Conservation (phyloP, 176 grass and related monocot species). For the Poa pratensis region DNA sequence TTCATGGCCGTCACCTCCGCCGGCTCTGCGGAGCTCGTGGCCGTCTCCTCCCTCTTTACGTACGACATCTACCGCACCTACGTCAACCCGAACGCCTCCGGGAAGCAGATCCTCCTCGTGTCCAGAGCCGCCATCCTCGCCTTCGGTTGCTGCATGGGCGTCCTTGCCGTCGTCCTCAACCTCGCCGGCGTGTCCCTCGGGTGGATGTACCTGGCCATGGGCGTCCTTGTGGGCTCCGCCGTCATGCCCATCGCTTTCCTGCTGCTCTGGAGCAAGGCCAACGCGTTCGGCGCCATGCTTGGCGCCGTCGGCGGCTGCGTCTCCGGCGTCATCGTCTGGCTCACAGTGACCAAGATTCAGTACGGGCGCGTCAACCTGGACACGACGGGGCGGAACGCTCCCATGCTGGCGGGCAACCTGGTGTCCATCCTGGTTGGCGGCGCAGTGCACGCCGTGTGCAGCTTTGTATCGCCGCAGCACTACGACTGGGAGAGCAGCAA, state of each 20-base stretch:
- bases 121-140: constrained; percentile 53
- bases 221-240: constrained; percentile 70
- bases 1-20: constrained; percentile 89
- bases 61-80: constrained; percentile 84
- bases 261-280: constrained; percentile 78
- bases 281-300: constrained; percentile 66
- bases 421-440: constrained; percentile 68
- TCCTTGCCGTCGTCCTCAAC: constrained; percentile 77
- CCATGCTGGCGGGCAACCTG: constrained; percentile 74
- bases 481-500: constrained; percentile 74
- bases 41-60: constrained; percentile 78
- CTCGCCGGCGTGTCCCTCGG: constrained; percentile 66
- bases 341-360: constrained; percentile 61
- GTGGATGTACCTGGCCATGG: constrained; percentile 89
- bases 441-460: constrained; percentile 58
- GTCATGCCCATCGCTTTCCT: constrained; percentile 81
- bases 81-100: constrained; percentile 64
- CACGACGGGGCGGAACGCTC: constrained; percentile 66
- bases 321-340: constrained; percentile 61
- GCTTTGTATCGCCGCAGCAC: constrained; percentile 61
- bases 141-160: constrained; percentile 69
- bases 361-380: constrained; percentile 70
- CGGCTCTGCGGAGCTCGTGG: constrained; percentile 68
- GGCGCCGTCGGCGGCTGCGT: constrained; percentile 53
- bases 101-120: constrained; percentile 80